These are phyloP conservation scores for Millerozyma acaciae DNA, from an alignment of 805 yeast genomes.

Conservation along the genomic window DNA sequence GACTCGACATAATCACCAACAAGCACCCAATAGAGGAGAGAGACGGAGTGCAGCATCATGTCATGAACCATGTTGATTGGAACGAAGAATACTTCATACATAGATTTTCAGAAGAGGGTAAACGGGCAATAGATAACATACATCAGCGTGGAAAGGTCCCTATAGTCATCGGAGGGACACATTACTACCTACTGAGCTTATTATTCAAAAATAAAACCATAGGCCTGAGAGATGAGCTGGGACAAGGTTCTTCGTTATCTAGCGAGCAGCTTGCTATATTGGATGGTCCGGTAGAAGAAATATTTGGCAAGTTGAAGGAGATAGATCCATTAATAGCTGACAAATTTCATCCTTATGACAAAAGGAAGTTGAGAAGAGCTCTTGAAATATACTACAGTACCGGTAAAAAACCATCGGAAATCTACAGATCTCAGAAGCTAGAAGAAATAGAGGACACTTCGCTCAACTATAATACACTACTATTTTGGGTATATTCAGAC, in stretches of 20 bases:
- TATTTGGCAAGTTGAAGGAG: constrained; percentile 45
- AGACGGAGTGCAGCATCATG: constrained; percentile 74
- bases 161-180: constrained; percentile 93
- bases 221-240: constrained; percentile 21
- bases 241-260: constrained; percentile 15
- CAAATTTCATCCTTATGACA: constrained; percentile 91
- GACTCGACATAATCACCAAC: constrained; percentile 75
- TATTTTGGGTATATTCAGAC: constrained; percentile 81
- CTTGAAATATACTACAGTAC: constrained; percentile 73
- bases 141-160: constrained; percentile 70
- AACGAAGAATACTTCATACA: constrained; percentile 77
- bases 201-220: constrained; percentile 68
- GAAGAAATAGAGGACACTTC: constrained; percentile 42
- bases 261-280: constrained; percentile 37
- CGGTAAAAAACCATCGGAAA: constrained; percentile 63
- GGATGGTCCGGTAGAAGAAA: constrained; percentile 50
- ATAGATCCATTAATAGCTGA: constrained; percentile 70
- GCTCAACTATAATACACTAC: constrained; percentile 56
- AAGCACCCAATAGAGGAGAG: constrained; percentile 85
- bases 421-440: constrained; percentile 58
- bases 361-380: constrained; percentile 72
- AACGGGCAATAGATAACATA: constrained; percentile 57
- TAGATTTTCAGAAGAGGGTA: constrained; percentile 72
- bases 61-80: constrained; percentile 83
- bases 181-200: constrained; percentile 80